Conservation (phyloP, 164 flowering plant genomes). For the Kingdonia uniflora region DNA sequence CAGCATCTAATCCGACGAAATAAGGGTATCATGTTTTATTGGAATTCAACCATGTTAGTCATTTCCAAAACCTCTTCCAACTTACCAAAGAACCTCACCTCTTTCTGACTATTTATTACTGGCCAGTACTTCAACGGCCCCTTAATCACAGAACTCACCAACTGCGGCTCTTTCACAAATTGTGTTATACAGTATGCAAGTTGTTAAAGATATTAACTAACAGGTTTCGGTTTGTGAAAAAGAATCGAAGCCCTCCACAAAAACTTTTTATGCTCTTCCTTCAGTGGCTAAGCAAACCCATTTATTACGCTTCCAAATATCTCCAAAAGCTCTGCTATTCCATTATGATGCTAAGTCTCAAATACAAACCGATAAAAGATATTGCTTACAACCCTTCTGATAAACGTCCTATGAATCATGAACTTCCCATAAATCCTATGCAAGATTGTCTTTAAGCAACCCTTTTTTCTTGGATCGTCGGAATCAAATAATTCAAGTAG, state of each 20-base stretch:
- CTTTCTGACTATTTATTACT: conserved; percentile 81
- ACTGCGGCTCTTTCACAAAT: conserved; percentile 78
- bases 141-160: conserved; percentile 54
- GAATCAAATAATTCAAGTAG: conserved; percentile 76
- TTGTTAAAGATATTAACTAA: conserved; percentile 73
- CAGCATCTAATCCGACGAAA: conserved; percentile 64
- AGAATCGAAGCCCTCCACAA: conserved; percentile 70
- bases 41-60: conserved; percentile 68
- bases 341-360: conserved; percentile 77
- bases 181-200: conserved; percentile 61
- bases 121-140: conserved; percentile 92
- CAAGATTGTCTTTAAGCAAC: conserved; percentile 67
- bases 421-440: conserved; percentile 90
- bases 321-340: conserved; percentile 87
- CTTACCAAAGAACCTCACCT: conserved; percentile 82
- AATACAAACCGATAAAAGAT: conserved; percentile 69
- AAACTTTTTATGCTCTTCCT: conserved; percentile 88
- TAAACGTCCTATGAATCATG: conserved; percentile 88
- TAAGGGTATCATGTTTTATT: conserved; percentile 68
- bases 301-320: conserved; percentile 81
- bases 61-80: conserved; percentile 80
- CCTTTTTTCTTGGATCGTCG: conserved; percentile 88
- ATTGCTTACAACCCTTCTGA: conserved; percentile 66
- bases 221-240: conserved; percentile 71
- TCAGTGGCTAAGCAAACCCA: conserved; percentile 85